Evolutionary conservation across 257 asterid species (phyloP).

Genomic region (Jacaranda copaia): DNA sequence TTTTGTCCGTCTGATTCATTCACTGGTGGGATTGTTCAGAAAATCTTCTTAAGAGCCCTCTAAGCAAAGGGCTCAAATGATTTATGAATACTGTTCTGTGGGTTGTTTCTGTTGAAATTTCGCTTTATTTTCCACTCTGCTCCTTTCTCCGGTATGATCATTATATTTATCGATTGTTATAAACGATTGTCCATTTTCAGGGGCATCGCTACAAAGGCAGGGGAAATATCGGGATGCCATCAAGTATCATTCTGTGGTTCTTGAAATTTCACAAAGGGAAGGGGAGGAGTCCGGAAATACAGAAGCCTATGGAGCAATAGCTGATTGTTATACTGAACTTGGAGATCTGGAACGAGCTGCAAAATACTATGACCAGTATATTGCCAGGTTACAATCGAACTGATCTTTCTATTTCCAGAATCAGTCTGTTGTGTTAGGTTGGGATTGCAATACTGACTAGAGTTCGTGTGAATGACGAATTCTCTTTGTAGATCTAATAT

Average conservation of each 20-base stretch:
- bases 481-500: slow-evolving; percentile 36
- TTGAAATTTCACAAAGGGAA: slow-evolving; percentile 76
- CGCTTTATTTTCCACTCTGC: not conserved
- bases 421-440: slow-evolving; percentile 19
- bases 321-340: slow-evolving; percentile 95
- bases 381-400: slow-evolving; percentile 85
- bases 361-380: slow-evolving; percentile 85
- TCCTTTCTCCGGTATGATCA: not conserved
- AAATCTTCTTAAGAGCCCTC: too few species aligned
- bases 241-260: slow-evolving; percentile 81
- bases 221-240: slow-evolving; percentile 88
- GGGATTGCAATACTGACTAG: slow-evolving; percentile 26
- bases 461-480: slow-evolving; percentile 16
- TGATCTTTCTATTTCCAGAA: slow-evolving; percentile 41
- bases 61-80: too few species aligned
- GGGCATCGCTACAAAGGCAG: slow-evolving; percentile 95
- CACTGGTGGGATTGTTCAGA: too few species aligned
- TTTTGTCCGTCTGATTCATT: too few species aligned
- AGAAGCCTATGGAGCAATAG: slow-evolving; percentile 97
- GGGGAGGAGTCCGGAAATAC: slow-evolving; percentile 95
- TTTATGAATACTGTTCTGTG: too few species aligned
- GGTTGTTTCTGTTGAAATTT: too few species aligned
- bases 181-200: slow-evolving; percentile 42
- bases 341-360: slow-evolving; percentile 95
- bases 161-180: not conserved